Conservation (phyloP, 495 filamentous ascomycete species). For the Hyaloscypha hepaticicola region DNA sequence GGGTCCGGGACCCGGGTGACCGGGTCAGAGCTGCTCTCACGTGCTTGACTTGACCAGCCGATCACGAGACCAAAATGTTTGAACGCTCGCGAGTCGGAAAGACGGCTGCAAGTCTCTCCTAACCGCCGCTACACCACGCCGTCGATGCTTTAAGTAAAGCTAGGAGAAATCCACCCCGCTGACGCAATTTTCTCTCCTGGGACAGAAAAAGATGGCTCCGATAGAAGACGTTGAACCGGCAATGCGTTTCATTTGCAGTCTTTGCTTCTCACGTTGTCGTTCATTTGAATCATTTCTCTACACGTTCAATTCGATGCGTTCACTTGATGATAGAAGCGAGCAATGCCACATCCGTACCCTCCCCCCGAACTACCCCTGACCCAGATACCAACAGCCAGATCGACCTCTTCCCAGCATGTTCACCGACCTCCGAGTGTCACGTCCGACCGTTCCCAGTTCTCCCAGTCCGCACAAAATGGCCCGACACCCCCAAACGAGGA, state of each 20-base stretch:
- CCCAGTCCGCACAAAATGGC: neutral
- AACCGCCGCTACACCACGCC: neutral
- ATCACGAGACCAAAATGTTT: neutral
- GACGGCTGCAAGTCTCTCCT: neutral
- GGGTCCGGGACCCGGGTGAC: too few relatives aligned
- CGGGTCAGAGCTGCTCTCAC: too few relatives aligned
- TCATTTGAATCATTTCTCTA: neutral
- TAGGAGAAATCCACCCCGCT: neutral
- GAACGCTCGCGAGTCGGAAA: neutral
- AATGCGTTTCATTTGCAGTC: neutral
- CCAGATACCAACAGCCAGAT: neutral
- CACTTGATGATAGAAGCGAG: neutral
- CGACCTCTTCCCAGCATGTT: constrained; percentile 4
- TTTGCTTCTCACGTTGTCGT: neutral
- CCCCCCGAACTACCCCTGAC: constrained; percentile 6
- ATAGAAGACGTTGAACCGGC: neutral
- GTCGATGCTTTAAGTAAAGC: neutral
- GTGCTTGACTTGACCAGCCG: neutral
- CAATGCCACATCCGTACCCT: neutral
- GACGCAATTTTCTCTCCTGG: neutral
- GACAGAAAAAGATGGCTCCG: neutral
- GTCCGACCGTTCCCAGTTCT: neutral
- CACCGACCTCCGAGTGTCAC: constrained; percentile 1
- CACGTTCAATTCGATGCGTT: neutral
- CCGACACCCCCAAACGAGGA: constrained; percentile 1